These are phyloP conservation scores for Sporothrix globosa DNA, from an alignment of 2,329 filamentous ascomycete genomes.

Conservation along the genomic window DNA sequence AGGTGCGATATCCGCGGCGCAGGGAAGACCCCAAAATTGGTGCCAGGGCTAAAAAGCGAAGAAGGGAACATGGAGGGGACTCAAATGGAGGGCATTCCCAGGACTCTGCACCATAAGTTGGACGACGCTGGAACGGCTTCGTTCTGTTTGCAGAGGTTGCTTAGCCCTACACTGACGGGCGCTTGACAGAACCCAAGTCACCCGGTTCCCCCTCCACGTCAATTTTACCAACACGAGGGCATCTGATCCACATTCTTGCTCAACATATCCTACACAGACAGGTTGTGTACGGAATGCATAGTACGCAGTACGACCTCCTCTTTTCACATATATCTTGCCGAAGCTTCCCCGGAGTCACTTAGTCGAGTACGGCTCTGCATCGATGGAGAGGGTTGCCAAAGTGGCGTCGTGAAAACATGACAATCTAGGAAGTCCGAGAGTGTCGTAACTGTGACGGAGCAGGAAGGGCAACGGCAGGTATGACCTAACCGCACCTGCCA, in stretches of 20 bases:
- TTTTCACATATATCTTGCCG: too few relatives aligned
- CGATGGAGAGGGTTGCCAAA: not conserved
- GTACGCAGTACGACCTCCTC: not conserved
- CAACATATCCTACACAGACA: not conserved
- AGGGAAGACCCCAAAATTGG: conserved; percentile 10
- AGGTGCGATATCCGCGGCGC: conserved; percentile 14
- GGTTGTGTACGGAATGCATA: not conserved
- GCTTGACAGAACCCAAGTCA: conserved; percentile 9
- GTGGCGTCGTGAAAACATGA: not conserved
- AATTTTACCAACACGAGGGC: not conserved
- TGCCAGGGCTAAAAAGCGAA: conserved; percentile 13
- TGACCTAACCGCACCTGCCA: conserved; percentile 5
- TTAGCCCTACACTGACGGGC: conserved; percentile 1
- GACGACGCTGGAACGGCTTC: not conserved
- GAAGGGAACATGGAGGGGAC: not conserved
- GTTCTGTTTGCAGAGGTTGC: too few relatives aligned
- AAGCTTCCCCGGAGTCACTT: too few relatives aligned
- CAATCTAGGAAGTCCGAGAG: not conserved
- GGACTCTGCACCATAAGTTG: not conserved
- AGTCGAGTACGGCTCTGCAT: not conserved
- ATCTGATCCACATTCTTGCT: not conserved
- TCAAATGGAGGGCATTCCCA: not conserved
- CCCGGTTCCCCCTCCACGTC: not conserved
- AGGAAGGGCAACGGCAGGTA: not conserved
- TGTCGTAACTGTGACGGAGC: conserved; percentile 20